Base-by-base conservation (phyloP, 2,329 filamentous ascomycete species). In the Botryotinia narcissicola region DNA sequence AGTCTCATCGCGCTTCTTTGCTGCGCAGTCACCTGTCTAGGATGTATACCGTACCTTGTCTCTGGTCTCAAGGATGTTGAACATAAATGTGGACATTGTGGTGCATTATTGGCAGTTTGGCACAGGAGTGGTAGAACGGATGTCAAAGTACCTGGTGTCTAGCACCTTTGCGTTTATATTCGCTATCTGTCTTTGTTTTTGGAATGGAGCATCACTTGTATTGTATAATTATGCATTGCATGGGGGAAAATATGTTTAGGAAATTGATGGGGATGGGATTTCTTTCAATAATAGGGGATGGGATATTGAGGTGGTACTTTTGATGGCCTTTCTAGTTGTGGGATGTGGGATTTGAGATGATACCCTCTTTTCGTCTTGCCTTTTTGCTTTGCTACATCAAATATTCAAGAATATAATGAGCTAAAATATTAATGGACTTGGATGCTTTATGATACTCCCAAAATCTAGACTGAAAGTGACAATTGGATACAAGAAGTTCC, bases 31-130 rank as follows among this genome's bases (percentile, higher is more conserved):
- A 60, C 75, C 74, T 82, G 81, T 73, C 73, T 84, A 42, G 82
- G 83, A 35, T 85, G 83, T 74, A 82, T 84, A 48, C 83, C 83
- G 0, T 85, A 84, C 72, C 37, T 83, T 40, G 80, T 83, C 74
- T 82, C 81, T 61, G 82, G 81, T 73, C 80, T 82, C 74, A 84
- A 85, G 77, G 83, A 84, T 63, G 82, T 83, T n/a, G 79, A 83
- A 78, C 84, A 84, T 76, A 83, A 83, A 75, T 84, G 83, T 71
- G 82, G 82, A 3, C 78, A 81, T 25, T 85, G 83, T 74, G 82
- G 83, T 32, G 80, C 81, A 1, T 68, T 83, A 69, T 79, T 85
- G 25, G 83, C 83, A 0, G 82, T 82, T 0, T 84, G 83, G 82
- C 83, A 84, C 77, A 78, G 83, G 2, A 82, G 81, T 76, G 83